phyloP scores from a whole-genome alignment of 2,329 filamentous ascomycete genomes.

The Thelonectria olida region DNA sequence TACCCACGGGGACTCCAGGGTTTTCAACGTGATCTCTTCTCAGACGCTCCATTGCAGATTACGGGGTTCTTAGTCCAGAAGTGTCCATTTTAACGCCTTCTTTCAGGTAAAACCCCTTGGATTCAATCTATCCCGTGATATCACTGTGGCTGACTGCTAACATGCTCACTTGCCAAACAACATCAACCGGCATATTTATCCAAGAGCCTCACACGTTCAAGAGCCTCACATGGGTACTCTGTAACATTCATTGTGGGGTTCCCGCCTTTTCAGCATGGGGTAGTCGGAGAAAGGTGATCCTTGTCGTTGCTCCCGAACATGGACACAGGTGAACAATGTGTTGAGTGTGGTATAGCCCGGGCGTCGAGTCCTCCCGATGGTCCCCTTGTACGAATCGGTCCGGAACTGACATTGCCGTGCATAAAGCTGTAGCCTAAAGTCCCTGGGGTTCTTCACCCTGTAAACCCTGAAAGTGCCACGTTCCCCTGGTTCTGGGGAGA shows the following conservation, averaged over 20 bases:
- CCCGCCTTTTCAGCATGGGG: not conserved
- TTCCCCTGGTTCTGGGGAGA: not conserved
- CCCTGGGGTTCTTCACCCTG: not conserved
- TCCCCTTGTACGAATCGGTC: not conserved
- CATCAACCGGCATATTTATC: not conserved
- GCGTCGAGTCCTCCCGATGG: not conserved
- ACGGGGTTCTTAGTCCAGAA: not conserved
- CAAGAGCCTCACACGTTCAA: conserved; percentile 10
- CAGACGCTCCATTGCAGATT: not conserved
- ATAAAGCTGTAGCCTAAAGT: not conserved
- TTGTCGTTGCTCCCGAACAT: not conserved
- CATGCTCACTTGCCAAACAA: not conserved
- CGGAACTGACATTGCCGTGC: not conserved
- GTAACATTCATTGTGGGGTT: conserved; percentile 5
- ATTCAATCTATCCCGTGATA: not conserved
- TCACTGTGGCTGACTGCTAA: too few species aligned
- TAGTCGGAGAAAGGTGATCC: not conserved
- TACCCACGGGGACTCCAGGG: conserved; percentile 2
- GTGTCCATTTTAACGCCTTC: not conserved
- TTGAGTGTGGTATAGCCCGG: not conserved
- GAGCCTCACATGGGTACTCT: conserved; percentile 10
- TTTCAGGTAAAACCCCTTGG: not conserved
- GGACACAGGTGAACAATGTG: not conserved
- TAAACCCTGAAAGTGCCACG: not conserved
- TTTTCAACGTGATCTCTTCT: conserved; percentile 1